These are phyloP conservation scores for Lachnellula subtilissima DNA, from an alignment of 2,329 filamentous ascomycete species.

Conservation along the genomic window DNA sequence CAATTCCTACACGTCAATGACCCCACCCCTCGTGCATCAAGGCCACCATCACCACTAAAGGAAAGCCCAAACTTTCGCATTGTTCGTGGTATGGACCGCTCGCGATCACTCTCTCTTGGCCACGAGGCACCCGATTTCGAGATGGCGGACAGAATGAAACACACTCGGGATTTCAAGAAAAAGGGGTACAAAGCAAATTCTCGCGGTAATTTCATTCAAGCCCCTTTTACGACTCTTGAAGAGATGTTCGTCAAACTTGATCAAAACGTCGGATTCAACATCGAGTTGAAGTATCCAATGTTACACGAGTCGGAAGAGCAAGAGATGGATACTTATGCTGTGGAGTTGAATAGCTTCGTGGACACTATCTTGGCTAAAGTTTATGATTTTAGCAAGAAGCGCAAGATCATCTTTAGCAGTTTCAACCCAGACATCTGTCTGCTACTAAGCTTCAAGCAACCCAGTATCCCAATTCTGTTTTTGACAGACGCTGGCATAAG, in stretches of 20 bases:
- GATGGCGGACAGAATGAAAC: slow-evolving; percentile 83
- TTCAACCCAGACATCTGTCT: slow-evolving; percentile 98
- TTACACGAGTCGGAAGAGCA: slow-evolving; percentile 91
- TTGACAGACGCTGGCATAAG: slow-evolving; percentile 82
- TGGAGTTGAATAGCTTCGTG: slow-evolving; percentile 94
- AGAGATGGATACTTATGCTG: slow-evolving; percentile 93
- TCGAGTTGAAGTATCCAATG: slow-evolving; percentile 99
- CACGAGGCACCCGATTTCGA: slow-evolving; percentile 22
- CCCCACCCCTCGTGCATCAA: slow-evolving; percentile 41
- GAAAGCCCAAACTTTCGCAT: slow-evolving; percentile 23
- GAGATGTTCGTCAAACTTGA: slow-evolving; percentile 86
- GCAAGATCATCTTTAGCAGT: slow-evolving; percentile 95
- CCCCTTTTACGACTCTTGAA: slow-evolving; percentile 90
- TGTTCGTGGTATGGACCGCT: slow-evolving; percentile 27
- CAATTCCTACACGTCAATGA: slow-evolving; percentile 83
- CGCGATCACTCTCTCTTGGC: slow-evolving; percentile 33
- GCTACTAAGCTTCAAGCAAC: slow-evolving; percentile 92
- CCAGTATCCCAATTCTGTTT: slow-evolving; percentile 92
- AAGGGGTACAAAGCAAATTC: slow-evolving; percentile 96
- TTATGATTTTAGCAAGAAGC: slow-evolving; percentile 73
- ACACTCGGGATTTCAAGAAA: slow-evolving; percentile 89
- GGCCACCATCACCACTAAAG: slow-evolving; percentile 40
- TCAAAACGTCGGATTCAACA: slow-evolving; percentile 86
- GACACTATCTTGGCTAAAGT: slow-evolving; percentile 88
- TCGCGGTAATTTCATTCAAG: slow-evolving; percentile 90